phyloP scores from a whole-genome alignment of 768 basidiomycete genomes.

The Tephrocybe sp. region DNA sequence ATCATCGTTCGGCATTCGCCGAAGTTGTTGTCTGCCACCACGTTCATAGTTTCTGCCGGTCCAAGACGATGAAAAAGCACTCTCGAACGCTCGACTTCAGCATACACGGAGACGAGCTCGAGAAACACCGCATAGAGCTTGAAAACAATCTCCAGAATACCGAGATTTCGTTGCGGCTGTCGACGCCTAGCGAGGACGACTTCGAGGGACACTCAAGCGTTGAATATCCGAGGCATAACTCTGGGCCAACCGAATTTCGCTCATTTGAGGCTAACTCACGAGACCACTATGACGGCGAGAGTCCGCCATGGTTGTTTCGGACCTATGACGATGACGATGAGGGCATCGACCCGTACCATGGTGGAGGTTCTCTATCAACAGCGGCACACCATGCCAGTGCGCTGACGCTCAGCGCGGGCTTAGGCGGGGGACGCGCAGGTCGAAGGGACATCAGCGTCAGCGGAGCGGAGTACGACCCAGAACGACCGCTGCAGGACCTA shows the following conservation, averaged over 20 bases:
- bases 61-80: slow-evolving; percentile 35
- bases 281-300: slow-evolving; percentile 57
- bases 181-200: slow-evolving; percentile 45
- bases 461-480: slow-evolving; percentile 85
- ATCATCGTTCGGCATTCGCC: not conserved
- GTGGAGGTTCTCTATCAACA: slow-evolving; percentile 75
- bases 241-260: slow-evolving; percentile 53
- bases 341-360: slow-evolving; percentile 64
- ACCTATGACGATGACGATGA: slow-evolving; percentile 41
- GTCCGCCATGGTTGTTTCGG: slow-evolving; percentile 54
- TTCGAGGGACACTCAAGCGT: slow-evolving; percentile 48
- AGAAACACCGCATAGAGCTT: slow-evolving; percentile 74
- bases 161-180: slow-evolving; percentile 70
- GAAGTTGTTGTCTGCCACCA: slow-evolving; percentile 14
- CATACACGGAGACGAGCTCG: slow-evolving; percentile 74
- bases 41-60: slow-evolving; percentile 1
- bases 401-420: slow-evolving; percentile 82
- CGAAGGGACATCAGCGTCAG: slow-evolving; percentile 61
- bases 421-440: slow-evolving; percentile 54
- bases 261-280: slow-evolving; percentile 61
- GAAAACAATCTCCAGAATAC: slow-evolving; percentile 77
- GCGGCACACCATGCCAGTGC: slow-evolving; percentile 89
- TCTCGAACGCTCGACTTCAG: slow-evolving; percentile 37
- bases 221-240: slow-evolving; percentile 73
- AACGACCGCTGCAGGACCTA: slow-evolving; percentile 73